Base-by-base conservation (phyloP, 2,329 filamentous ascomycete species). In the Ophiocordyceps camponoti-leonardi region DNA sequence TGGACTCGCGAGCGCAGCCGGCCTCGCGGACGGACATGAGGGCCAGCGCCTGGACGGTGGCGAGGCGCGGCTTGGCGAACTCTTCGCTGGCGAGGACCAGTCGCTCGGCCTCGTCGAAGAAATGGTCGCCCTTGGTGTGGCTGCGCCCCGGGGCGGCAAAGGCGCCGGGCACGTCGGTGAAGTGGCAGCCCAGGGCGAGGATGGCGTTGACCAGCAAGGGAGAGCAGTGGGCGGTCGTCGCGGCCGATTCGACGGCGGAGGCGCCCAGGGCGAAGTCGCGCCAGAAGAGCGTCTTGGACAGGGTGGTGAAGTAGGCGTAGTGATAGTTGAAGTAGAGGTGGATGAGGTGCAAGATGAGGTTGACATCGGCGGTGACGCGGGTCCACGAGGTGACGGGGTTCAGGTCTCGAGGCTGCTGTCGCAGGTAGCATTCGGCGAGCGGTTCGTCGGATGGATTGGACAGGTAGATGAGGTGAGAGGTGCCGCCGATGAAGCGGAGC, bases 321-420 rank as follows among this genome's bases (percentile, higher is more conserved):
- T 96, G 92, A 83, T 90, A 96, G 54, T 81, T 86, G 65, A 96
- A 96, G 64, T 98, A 98, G 85, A 96, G 88, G 56, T 88, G 90
- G 58, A 98, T 77, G 18, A 98, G 75, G 61, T 95, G 90, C 16
- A 80, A 75, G 53, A 95, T 79, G 42, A 94, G 70, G 45, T 83
- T 75, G 22, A 79, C 72, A 58, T 95, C 86, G 44, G 78, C 71
- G 1, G 86, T 94, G 42, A 94, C 86, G 16, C 72, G 76, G 0
- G 90, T 94, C 92, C 92, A 98, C 45, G 82, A 88, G 19, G 77
- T 79, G 45, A 92, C 71, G 4, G 86, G 80, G 49, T 90, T 75
- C 44, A 82, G 77, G 49, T 73, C 67, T 18, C 69, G 64, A 16
- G 63, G 58, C 46, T 71, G 63, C 35, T 73, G 70, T 5, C 67